Percentiles rank a stretch among this genome's conserved stretches.
Conservation (phyloP, 2,329 filamentous ascomycete species). For the Colletotrichum sp. region DNA sequence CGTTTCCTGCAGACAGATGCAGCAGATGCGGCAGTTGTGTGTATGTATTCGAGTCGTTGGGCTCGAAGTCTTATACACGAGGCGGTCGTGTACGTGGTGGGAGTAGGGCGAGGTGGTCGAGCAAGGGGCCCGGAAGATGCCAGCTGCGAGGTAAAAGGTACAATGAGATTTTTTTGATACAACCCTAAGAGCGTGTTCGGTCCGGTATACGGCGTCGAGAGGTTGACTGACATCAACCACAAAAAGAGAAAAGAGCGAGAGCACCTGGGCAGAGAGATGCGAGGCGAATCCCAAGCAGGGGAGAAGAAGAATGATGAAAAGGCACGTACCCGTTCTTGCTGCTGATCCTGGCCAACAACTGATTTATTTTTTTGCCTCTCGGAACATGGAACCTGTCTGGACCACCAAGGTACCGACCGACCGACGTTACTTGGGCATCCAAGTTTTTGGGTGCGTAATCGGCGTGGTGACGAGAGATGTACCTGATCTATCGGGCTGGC, state of each 20-base stretch:
- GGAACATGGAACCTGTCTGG: neutral
- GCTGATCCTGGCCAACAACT: neutral
- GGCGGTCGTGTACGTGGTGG: neutral
- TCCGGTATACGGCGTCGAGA: neutral
- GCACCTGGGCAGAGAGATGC: neutral
- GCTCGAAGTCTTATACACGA: neutral
- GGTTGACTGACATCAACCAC: neutral
- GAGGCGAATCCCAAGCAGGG: neutral
- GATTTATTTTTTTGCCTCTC: neutral
- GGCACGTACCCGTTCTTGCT: conserved; percentile 4
- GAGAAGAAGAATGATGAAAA: conserved; percentile 9
- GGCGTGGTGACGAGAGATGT: neutral
- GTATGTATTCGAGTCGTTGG: neutral
- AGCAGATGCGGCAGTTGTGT: neutral
- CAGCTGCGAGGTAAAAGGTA: neutral
- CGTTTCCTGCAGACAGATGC: neutral
- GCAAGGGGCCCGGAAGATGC: neutral
- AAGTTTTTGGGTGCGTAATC: neutral
- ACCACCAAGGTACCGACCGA: neutral
- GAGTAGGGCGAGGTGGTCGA: neutral
- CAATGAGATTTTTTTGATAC: conserved; percentile 1
- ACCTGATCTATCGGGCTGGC: neutral
- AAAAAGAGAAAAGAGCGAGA: neutral
- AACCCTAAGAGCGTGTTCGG: neutral
- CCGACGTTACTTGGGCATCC: neutral